phyloP scores from a whole-genome alignment of 352 stramenopile species.

The Achlya hypogyna region DNA sequence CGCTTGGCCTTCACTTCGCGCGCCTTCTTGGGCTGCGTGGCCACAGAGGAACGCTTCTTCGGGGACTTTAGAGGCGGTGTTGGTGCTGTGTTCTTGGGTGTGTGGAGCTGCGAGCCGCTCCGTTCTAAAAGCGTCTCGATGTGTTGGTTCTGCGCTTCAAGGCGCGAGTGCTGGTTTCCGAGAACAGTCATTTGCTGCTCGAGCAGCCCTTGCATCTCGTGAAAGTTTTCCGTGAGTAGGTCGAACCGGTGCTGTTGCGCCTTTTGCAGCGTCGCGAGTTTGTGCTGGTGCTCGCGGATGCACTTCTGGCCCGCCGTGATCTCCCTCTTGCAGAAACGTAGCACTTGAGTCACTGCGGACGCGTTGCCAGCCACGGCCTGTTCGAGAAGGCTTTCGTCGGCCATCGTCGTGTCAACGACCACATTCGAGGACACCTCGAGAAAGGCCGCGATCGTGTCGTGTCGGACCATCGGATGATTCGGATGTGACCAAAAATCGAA shows the following conservation, averaged over 20 bases:
- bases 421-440: no score
- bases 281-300: not conserved
- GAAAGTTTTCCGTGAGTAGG: not conserved
- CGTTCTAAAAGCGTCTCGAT: no score
- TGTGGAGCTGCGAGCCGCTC: no score
- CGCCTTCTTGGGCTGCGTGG: not conserved
- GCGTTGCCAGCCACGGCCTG: not conserved
- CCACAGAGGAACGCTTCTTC: not conserved
- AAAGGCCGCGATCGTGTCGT: no score
- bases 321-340: not conserved
- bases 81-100: not conserved
- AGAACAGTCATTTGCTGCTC: not conserved
- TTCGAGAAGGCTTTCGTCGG: not conserved
- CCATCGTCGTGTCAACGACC: not conserved
- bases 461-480: no score
- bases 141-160: conserved; percentile 1
- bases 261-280: not conserved
- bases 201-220: conserved; percentile 9
- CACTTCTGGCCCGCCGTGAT: not conserved
- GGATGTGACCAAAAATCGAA: no score
- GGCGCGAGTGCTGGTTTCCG: not conserved
- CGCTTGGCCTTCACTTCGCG: not conserved
- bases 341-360: not conserved
- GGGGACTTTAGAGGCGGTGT: not conserved
- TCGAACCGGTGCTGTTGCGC: not conserved